Conservation (phyloP, 805 yeast species). For the Vanderwaltozyma polyspora region DNA sequence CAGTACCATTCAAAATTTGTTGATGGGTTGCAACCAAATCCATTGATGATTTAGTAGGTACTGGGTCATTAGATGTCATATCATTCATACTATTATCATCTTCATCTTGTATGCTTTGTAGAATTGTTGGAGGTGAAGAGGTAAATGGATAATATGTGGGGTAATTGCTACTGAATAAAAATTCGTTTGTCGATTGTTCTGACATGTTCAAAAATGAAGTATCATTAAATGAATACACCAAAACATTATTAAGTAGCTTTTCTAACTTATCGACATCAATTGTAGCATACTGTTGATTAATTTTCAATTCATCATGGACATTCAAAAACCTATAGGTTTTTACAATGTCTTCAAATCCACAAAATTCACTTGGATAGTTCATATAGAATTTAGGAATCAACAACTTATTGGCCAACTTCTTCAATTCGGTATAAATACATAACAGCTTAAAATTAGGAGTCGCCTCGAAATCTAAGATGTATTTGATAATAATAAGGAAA, state of each 20-base stretch:
- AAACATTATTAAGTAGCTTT: slow-evolving; percentile 21
- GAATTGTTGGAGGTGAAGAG: slow-evolving; percentile 1
- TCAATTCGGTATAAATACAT: slow-evolving; percentile 23
- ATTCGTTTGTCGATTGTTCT: slow-evolving; percentile 18
- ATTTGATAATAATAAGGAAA: slow-evolving; percentile 22
- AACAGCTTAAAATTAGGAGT: slow-evolving; percentile 26
- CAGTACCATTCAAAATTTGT: neutral
- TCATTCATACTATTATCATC: too few relatives aligned
- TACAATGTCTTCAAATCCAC: slow-evolving; percentile 11
- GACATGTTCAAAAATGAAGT: slow-evolving; percentile 24
- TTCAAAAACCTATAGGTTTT: slow-evolving; percentile 1
- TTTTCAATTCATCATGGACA: neutral
- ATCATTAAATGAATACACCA: slow-evolving; percentile 25
- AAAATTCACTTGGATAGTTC: slow-evolving; percentile 16
- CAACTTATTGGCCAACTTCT: slow-evolving; percentile 19
- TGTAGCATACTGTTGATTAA: slow-evolving; percentile 3
- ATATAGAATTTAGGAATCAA: slow-evolving; percentile 18
- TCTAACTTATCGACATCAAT: slow-evolving; percentile 19
- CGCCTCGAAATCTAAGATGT: slow-evolving; percentile 23
- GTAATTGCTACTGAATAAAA: slow-evolving; percentile 10
- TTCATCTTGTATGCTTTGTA: neutral
- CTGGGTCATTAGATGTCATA: neutral
- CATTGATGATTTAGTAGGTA: slow-evolving; percentile 8
- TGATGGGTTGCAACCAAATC: slow-evolving; percentile 5
- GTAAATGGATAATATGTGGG: slow-evolving; percentile 6